phyloP scores from a whole-genome alignment of 495 filamentous ascomycete genomes.

The Trichodelitschia bisporula region DNA sequence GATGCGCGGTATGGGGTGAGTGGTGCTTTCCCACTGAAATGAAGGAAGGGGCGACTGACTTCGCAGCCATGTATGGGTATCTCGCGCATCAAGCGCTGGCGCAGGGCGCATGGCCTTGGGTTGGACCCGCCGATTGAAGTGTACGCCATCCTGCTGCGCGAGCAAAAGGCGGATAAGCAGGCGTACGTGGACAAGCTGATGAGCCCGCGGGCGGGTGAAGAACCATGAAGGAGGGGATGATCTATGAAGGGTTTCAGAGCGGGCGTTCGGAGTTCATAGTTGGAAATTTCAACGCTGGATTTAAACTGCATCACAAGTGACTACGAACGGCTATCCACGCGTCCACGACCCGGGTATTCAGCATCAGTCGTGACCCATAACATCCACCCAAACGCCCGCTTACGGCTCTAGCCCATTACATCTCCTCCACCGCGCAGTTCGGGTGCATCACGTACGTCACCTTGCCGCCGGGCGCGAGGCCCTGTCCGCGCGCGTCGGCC shows the following conservation, averaged over 20 bases:
- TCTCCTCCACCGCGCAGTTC: constrained; percentile 67
- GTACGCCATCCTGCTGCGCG: constrained; percentile 56
- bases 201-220: constrained; percentile 19
- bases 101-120: constrained; percentile 51
- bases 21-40: constrained; percentile 7
- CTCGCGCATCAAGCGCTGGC: constrained; percentile 60
- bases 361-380: too few species aligned
- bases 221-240: too few species aligned
- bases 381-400: too few species aligned
- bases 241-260: too few species aligned
- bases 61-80: constrained; percentile 73
- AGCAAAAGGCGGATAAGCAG: constrained; percentile 35
- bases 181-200: constrained; percentile 69
- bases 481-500: constrained; percentile 28
- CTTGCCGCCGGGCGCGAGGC: constrained; percentile 24
- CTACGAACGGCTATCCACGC: too few species aligned
- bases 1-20: constrained; percentile 72
- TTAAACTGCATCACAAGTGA: too few species aligned
- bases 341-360: too few species aligned
- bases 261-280: too few species aligned
- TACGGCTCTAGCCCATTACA: too few species aligned
- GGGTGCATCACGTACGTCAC: constrained; percentile 83
- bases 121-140: constrained; percentile 79
- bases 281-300: too few species aligned
- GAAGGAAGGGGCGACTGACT: constrained; percentile 1